Conservation (phyloP, 768 basidiomycete species). For the Pisolithus microcarpus region DNA sequence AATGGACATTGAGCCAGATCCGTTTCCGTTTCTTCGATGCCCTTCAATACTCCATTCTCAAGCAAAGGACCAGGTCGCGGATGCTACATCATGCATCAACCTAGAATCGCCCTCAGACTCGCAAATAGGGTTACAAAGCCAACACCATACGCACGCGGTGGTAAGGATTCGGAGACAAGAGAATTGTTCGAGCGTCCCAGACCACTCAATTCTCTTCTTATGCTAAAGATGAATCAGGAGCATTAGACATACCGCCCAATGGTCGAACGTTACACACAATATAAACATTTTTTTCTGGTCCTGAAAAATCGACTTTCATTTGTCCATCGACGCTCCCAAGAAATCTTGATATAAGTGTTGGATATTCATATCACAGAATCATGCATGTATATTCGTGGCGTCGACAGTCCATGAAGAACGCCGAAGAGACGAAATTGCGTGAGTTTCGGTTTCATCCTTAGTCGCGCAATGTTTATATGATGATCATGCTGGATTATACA, state of each 20-base stretch:
- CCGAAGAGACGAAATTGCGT: too few relatives aligned
- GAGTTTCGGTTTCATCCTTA: too few relatives aligned
- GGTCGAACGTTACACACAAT: slow-evolving; percentile 89
- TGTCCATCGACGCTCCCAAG: slow-evolving; percentile 30
- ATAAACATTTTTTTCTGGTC: slow-evolving; percentile 74
- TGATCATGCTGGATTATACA: too few relatives aligned
- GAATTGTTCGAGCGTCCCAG: slow-evolving; percentile 46
- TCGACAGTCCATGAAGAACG: not conserved
- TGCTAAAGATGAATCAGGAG: slow-evolving; percentile 38
- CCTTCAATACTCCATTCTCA: slow-evolving; percentile 31
- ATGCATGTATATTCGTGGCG: slow-evolving; percentile 94
- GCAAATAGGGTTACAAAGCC: slow-evolving; percentile 58
- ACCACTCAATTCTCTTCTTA: not conserved
- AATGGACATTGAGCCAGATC: too few relatives aligned
- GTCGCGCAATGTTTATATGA: too few relatives aligned
- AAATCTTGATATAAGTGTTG: slow-evolving; percentile 47
- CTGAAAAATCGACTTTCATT: not conserved
- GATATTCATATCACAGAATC: slow-evolving; percentile 83
- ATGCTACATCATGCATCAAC: slow-evolving; percentile 70
- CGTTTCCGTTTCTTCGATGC: slow-evolving; percentile 72
- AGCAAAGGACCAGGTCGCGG: slow-evolving; percentile 90
- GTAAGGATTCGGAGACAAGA: slow-evolving; percentile 93
- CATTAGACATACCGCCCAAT: slow-evolving; percentile 63
- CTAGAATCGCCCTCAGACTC: slow-evolving; percentile 44
- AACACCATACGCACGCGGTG: slow-evolving; percentile 59